Evolutionary conservation across 305 asterid species (phyloP).

Genomic region (Fraxinus baroniana): DNA sequence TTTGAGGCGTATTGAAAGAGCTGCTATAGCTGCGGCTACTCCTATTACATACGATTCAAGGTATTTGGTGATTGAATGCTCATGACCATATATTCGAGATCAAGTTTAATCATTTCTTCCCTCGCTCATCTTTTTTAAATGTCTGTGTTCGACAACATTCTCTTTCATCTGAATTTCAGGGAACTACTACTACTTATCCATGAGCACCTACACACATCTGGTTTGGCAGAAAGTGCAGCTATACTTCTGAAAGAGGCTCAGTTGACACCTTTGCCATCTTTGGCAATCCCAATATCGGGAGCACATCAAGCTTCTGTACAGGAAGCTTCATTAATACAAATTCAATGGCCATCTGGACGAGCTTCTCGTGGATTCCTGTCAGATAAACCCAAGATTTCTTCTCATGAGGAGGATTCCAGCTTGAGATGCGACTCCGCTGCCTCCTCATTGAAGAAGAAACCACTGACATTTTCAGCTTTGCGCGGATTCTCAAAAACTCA

Average conservation of each 20-base stretch:
- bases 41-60: slow-evolving; percentile 94
- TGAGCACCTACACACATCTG: slow-evolving; percentile 96
- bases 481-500: slow-evolving; percentile 42
- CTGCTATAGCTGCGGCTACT: slow-evolving; percentile 99
- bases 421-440: slow-evolving; percentile 49
- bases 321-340: slow-evolving; percentile 63
- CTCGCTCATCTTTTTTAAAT: slow-evolving; percentile 5
- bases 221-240: slow-evolving; percentile 69
- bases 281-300: slow-evolving; percentile 83
- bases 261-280: slow-evolving; percentile 83
- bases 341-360: slow-evolving; percentile 94
- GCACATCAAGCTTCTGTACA: slow-evolving; percentile 68
- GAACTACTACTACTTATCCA: slow-evolving; percentile 90
- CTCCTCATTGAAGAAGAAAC: slow-evolving; percentile 59
- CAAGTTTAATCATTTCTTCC: slow-evolving; percentile 6
- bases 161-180: slow-evolving; percentile 43
- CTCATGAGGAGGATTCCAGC: slow-evolving; percentile 46
- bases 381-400: slow-evolving; percentile 49
- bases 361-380: slow-evolving; percentile 66
- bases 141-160: slow-evolving; percentile 10
- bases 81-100: slow-evolving; percentile 3
- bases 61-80: slow-evolving; percentile 37
- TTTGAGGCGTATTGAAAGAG: slow-evolving; percentile 97
- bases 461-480: slow-evolving; percentile 38
- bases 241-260: slow-evolving; percentile 86